These are phyloP conservation scores for Coniochaeta hoffmannii DNA, from an alignment of 2,329 filamentous ascomycete species.

Conservation along the genomic window DNA sequence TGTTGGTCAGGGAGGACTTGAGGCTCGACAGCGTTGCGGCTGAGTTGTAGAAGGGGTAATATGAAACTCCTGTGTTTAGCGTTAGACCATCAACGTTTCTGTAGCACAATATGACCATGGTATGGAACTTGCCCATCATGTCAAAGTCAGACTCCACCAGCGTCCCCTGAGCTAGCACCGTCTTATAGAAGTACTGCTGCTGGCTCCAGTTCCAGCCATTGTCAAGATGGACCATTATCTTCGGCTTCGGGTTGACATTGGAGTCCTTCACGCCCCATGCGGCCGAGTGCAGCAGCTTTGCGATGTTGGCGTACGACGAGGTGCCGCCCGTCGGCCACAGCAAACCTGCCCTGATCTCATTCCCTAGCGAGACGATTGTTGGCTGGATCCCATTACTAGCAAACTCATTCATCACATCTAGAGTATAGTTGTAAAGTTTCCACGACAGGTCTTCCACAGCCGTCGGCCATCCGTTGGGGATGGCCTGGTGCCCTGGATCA, in stretches of 20 bases:
- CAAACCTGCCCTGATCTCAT: constrained; percentile 62
- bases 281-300: constrained; percentile 55
- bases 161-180: constrained; percentile 42
- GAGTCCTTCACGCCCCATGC: constrained; percentile 59
- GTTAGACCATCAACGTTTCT: background rate
- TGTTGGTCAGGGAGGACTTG: constrained; percentile 45
- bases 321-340: constrained; percentile 58
- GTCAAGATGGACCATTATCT: constrained; percentile 69
- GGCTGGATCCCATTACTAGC: constrained; percentile 45
- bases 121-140: constrained; percentile 45
- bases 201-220: constrained; percentile 66
- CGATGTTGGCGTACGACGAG: constrained; percentile 50
- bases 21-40: constrained; percentile 52
- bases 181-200: constrained; percentile 54
- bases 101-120: background rate
- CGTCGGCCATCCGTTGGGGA: constrained; percentile 57
- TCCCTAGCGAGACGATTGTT: constrained; percentile 62
- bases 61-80: constrained; percentile 39
- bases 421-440: constrained; percentile 63
- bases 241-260: constrained; percentile 44
- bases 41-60: constrained; percentile 64
- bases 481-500: constrained; percentile 55
- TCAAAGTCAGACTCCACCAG: constrained; percentile 53
- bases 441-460: constrained; percentile 50
- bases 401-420: constrained; percentile 54